Evolutionary conservation across 2,329 filamentous ascomycete species (phyloP).

Genomic region (Clonostachys rhizophaga): DNA sequence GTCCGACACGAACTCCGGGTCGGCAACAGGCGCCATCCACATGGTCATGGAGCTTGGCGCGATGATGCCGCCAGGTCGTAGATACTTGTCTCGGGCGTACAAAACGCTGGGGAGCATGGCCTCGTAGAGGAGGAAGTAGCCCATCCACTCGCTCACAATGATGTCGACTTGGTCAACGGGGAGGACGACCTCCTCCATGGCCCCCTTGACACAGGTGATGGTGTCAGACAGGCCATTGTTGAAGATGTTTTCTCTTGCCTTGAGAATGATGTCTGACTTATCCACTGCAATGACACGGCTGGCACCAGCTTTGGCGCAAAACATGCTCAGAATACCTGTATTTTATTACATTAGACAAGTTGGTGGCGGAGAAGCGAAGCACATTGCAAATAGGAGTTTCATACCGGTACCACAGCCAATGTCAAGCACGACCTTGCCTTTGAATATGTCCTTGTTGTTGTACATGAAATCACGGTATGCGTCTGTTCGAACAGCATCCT

Average conservation of each 20-base stretch:
- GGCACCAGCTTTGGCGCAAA: constrained; percentile 87
- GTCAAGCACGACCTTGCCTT: constrained; percentile 81
- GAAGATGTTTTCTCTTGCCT: constrained; percentile 79
- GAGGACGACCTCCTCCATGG: constrained; percentile 79
- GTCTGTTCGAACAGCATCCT: constrained; percentile 82
- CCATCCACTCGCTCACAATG: constrained; percentile 98
- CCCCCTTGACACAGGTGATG: constrained; percentile 78
- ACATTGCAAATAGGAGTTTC: constrained; percentile 5
- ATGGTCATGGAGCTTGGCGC: constrained; percentile 83
- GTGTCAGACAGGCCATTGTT: constrained; percentile 69
- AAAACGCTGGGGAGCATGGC: constrained; percentile 94
- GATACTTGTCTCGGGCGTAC: constrained; percentile 81
- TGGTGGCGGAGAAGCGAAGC: not conserved
- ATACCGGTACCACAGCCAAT: constrained; percentile 76
- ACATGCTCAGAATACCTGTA: constrained; percentile 81
- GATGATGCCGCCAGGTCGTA: constrained; percentile 75
- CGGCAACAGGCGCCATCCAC: constrained; percentile 75
- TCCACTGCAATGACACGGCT: constrained; percentile 86
- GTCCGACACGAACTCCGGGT: constrained; percentile 72
- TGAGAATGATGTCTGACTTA: constrained; percentile 84
- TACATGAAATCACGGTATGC: constrained; percentile 96
- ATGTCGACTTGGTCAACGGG: constrained; percentile 83
- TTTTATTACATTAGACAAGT: not conserved
- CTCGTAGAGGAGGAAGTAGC: constrained; percentile 88
- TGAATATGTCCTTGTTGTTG: constrained; percentile 81